Base-by-base conservation (phyloP, 257 asterid species). In the Solanum tarijense region DNA sequence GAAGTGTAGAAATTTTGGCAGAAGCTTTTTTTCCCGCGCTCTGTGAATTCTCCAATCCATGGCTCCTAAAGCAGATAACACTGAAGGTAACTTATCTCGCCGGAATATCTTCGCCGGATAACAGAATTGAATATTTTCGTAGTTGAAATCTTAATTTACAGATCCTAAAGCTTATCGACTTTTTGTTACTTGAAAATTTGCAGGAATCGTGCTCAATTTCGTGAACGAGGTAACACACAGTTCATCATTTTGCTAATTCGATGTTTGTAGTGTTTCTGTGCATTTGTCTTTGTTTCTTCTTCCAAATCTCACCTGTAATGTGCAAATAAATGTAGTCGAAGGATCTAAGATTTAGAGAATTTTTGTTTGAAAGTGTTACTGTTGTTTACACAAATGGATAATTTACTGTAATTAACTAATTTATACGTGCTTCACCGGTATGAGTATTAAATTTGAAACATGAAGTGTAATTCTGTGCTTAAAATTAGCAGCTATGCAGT, bases 131-230 rank as follows among this genome's bases (percentile, higher is more conserved):
- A 65, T 11, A 27, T n/a, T 10, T 68, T 92, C 92, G 96, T 94
- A 68, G 9, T 13, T 29, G 75, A 13, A 10, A 43, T 76, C 87
- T 83, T 3, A 68, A 68, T 68, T 88, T 76, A 39, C 5, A 34
- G 43, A 18, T 72, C 7, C 72, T 41, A 38, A n/a, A 13, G 31
- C 39, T 82, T 25, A n/a, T 65, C 72, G 1, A 65, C 18, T 65
- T 65, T 65, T 65, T 65, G 72, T 65, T 65, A 65, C 82, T 85
- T 85, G 39, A 60, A 52, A 18, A 72, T 78, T 88, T 83, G 71
- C 98, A 95, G 98, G 94, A 88, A 95, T 96, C 92, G 99, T 96
- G 90, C 98, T 95, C 91, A 95, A 95, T 72, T 96, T 92, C 93
- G 98, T 95, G 35, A 94, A 96, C 88, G 98, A 95, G 97, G 99